Conservation (phyloP, 768 basidiomycete species). For the Mycena vitilis region DNA sequence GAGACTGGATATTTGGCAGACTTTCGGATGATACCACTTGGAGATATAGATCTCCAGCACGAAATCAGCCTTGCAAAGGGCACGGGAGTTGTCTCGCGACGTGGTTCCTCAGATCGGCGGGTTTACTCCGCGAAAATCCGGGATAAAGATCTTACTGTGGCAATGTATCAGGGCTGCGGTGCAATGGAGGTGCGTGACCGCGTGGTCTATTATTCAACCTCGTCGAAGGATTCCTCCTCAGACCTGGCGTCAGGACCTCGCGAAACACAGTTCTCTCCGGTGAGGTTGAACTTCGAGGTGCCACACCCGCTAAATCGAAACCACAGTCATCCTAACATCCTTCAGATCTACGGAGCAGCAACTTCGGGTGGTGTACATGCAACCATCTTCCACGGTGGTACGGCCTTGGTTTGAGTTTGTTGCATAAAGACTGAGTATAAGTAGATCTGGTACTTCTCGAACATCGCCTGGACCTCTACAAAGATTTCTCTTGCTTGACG, state of each 20-base stretch:
- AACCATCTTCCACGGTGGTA: neutral
- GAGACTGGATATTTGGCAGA: too few relatives aligned
- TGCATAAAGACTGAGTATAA: neutral
- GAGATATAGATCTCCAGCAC: too few relatives aligned
- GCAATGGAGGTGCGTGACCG: neutral
- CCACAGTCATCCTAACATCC: neutral
- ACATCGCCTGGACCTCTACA: too few relatives aligned
- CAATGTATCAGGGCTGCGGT: constrained; percentile 2
- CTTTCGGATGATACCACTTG: too few relatives aligned
- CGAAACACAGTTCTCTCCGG: neutral
- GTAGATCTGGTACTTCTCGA: neutral
- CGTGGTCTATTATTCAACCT: neutral
- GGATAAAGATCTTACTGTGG: neutral
- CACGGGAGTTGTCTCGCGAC: too few relatives aligned
- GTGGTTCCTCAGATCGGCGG: neutral
- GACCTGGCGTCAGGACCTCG: neutral
- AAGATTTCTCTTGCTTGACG: too few relatives aligned
- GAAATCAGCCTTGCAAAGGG: too few relatives aligned
- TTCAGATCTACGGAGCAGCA: neutral
- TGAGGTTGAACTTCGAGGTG: neutral
- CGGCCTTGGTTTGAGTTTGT: neutral
- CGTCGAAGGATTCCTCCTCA: neutral
- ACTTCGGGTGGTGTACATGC: neutral
- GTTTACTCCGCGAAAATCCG: constrained; percentile 10
- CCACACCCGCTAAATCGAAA: neutral